These are phyloP conservation scores for Dactylis glomerata DNA, from an alignment of 176 grass and related monocot genomes.

Conservation along the genomic window DNA sequence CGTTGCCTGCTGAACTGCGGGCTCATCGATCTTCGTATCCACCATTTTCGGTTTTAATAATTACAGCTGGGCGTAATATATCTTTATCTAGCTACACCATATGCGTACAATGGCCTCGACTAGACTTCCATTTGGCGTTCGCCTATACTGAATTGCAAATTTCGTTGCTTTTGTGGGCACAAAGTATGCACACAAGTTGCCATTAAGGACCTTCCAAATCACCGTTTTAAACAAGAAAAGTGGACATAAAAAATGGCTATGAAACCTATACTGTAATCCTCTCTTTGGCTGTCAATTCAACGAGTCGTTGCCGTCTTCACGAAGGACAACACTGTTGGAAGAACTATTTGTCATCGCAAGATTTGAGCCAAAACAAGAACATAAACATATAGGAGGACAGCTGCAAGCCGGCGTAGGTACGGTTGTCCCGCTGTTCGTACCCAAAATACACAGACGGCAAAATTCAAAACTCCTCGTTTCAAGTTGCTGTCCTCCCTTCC, in stretches of 20 bases:
- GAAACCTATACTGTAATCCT: not conserved
- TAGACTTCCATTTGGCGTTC: not conserved
- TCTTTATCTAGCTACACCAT: too few relatives aligned
- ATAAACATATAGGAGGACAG: not conserved
- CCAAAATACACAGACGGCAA: not conserved
- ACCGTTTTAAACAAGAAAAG: not conserved
- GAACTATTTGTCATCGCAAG: not conserved
- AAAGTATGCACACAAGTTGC: not conserved
- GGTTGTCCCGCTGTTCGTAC: not conserved
- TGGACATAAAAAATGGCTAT: not conserved
- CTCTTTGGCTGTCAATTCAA: not conserved
- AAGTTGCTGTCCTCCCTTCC: not conserved
- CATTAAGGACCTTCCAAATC: conserved; percentile 19
- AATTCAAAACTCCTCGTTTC: not conserved
- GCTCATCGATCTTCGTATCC: too few relatives aligned
- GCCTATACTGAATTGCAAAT: not conserved
- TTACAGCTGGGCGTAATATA: too few relatives aligned
- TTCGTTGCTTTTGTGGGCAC: not conserved
- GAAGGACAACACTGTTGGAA: not conserved
- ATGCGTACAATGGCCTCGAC: not conserved
- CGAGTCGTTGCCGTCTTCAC: not conserved
- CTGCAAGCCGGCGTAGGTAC: not conserved
- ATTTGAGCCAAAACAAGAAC: not conserved
- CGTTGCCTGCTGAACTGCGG: too few relatives aligned
- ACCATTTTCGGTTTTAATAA: too few relatives aligned